phyloP scores from a whole-genome alignment of 2,329 filamentous ascomycete species.

The Massarina eburnea region DNA sequence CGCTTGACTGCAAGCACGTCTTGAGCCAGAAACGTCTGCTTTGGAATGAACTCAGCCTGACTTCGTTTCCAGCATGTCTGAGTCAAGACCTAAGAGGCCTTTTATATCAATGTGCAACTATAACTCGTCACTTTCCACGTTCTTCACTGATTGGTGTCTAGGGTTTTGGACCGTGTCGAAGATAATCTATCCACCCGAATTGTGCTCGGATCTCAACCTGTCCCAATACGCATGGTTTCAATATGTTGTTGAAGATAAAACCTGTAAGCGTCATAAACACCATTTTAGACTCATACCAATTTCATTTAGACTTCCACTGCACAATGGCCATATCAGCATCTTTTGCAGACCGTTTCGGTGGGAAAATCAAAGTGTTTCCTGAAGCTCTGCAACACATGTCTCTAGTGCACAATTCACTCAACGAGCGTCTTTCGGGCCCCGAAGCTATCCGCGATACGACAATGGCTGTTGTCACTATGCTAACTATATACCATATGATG shows the following conservation, averaged over 20 bases:
- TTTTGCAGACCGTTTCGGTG: slow-evolving; percentile 3
- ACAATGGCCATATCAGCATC: slow-evolving; percentile 9
- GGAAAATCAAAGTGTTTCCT: neutral
- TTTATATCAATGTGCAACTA: slow-evolving; percentile 7
- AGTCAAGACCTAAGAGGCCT: slow-evolving; percentile 1
- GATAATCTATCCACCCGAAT: slow-evolving; percentile 10
- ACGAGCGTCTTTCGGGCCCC: slow-evolving; percentile 4
- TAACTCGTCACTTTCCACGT: no score
- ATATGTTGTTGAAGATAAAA: slow-evolving; percentile 11
- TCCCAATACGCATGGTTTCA: slow-evolving; percentile 10
- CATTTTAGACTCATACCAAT: neutral
- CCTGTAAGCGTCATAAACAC: slow-evolving; percentile 3
- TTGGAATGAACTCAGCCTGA: slow-evolving; percentile 8
- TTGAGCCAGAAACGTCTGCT: slow-evolving; percentile 4
- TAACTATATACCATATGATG: slow-evolving; percentile 9
- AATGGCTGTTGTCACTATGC: slow-evolving; percentile 13
- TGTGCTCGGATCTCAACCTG: slow-evolving; percentile 9
- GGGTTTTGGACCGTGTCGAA: slow-evolving; percentile 6
- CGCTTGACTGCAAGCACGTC: neutral
- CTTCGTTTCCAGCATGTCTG: slow-evolving; percentile 4
- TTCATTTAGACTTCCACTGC: slow-evolving; percentile 5
- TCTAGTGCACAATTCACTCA: slow-evolving; percentile 5
- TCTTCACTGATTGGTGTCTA: neutral
- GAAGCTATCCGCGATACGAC: slow-evolving; percentile 5
- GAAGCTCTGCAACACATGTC: slow-evolving; percentile 9